A percentile compares a stretch with the other conserved stretches of the same genome.
These are phyloP conservation scores for Sporothrix sp. DNA, from an alignment of 2,329 filamentous ascomycete genomes.

Conservation along the genomic window DNA sequence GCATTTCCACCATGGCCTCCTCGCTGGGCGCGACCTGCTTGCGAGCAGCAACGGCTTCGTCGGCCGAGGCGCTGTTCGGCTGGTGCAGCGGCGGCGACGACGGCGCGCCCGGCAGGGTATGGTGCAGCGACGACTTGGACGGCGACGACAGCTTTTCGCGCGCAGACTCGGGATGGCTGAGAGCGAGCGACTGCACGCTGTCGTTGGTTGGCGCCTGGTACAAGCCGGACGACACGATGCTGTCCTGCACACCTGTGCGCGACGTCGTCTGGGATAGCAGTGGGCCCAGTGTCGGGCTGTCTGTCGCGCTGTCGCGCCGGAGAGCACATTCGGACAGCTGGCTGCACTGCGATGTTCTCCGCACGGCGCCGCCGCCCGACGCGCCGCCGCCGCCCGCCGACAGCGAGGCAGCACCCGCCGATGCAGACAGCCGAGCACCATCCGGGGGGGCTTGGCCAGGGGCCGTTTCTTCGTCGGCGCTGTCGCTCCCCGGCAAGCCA, in stretches of 20 bases:
- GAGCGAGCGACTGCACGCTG: conserved; percentile 44
- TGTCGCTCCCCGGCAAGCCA: not conserved
- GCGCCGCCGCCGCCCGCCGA: conserved; percentile 27
- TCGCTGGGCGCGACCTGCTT: not conserved
- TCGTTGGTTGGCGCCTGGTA: conserved; percentile 48
- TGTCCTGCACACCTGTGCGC: conserved; percentile 48
- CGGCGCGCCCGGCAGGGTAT: not conserved
- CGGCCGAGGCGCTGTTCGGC: not conserved
- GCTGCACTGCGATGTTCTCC: conserved; percentile 42
- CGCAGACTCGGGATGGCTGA: conserved; percentile 40
- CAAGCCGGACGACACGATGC: conserved; percentile 47
- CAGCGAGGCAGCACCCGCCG: conserved; percentile 29
- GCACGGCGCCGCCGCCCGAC: conserved; percentile 29
- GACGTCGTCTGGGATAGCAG: conserved; percentile 33
- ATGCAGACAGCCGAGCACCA: conserved; percentile 17
- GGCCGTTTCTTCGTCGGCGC: not conserved
- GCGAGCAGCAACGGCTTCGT: not conserved
- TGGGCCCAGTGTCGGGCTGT: conserved; percentile 55
- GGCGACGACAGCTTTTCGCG: conserved; percentile 26
- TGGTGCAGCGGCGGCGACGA: conserved; percentile 2
- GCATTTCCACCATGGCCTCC: conserved; percentile 39
- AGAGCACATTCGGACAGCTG: conserved; percentile 35
- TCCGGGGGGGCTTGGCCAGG: not conserved
- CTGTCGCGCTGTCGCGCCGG: conserved; percentile 34
- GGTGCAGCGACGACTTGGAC: not conserved